Evolutionary conservation across 73 alveolate species (phyloP).

Genomic region (Stentor roeselii): DNA sequence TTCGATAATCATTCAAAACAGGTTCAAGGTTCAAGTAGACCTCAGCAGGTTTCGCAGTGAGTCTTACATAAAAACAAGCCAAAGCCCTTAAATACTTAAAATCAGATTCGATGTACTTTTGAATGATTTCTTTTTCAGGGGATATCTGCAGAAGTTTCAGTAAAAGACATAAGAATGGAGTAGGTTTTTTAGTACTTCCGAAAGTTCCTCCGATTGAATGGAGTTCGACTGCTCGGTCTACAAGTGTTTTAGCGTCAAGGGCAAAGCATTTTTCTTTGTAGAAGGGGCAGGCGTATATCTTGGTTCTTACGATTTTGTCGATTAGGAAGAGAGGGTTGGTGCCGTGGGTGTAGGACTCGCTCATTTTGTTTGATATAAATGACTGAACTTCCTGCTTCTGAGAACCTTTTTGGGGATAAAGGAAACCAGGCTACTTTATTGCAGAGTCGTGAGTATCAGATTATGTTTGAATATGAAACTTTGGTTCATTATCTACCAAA

Average conservation of each 20-base stretch:
- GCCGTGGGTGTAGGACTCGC: conserved; percentile 39
- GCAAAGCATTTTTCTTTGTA: conserved; percentile 89
- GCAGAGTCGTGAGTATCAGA: conserved; percentile 17
- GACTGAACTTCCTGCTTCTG: not conserved
- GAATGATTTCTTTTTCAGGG: conserved; percentile 79
- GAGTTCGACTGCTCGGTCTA: conserved; percentile 82
- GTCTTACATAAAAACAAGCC: conserved; percentile 79
- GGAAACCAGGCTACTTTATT: not conserved
- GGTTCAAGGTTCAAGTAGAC: conserved; percentile 78
- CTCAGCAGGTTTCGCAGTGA: conserved; percentile 76
- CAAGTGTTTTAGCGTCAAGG: conserved; percentile 79
- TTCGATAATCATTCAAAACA: conserved; percentile 76
- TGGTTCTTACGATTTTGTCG: conserved; percentile 72
- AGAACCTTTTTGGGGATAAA: not conserved
- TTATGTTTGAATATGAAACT: not conserved
- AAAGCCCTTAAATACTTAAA: conserved; percentile 81
- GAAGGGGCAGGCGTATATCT: conserved; percentile 71
- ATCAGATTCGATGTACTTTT: conserved; percentile 71
- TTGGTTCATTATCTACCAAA: not conserved
- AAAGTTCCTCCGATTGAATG: conserved; percentile 88
- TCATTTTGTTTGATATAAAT: too few species aligned
- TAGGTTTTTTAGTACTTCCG: conserved; percentile 81
- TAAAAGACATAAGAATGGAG: conserved; percentile 74
- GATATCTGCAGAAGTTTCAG: conserved; percentile 80
- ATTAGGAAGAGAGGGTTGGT: conserved; percentile 67